phyloP scores from a whole-genome alignment of 805 yeast species.

The Pichia kluyveri region DNA sequence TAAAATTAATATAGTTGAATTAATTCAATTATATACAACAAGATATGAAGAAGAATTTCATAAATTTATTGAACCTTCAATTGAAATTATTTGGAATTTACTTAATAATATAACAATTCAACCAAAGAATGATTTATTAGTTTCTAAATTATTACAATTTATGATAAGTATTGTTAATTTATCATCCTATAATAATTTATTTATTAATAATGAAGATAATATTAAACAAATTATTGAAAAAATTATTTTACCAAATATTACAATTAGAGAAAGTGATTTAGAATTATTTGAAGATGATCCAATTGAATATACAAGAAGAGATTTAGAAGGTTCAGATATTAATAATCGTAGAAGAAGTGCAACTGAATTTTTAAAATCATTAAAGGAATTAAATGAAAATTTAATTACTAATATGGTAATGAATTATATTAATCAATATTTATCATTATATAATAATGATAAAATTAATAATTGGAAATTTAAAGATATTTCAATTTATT shows the following conservation, averaged over 20 bases:
- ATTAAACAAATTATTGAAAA: slow-evolving; percentile 72
- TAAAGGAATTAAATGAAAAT: slow-evolving; percentile 70
- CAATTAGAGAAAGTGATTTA: slow-evolving; percentile 78
- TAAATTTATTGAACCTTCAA: slow-evolving; percentile 66
- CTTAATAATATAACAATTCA: slow-evolving; percentile 57
- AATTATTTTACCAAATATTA: slow-evolving; percentile 81
- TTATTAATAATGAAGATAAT: slow-evolving; percentile 48
- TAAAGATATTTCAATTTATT: slow-evolving; percentile 78
- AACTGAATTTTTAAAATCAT: slow-evolving; percentile 83
- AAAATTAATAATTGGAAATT: slow-evolving; percentile 63
- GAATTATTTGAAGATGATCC: slow-evolving; percentile 97
- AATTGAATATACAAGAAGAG: slow-evolving; percentile 83
- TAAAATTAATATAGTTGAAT: slow-evolving; percentile 76
- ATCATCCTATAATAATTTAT: slow-evolving; percentile 57
- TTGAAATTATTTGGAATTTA: slow-evolving; percentile 74
- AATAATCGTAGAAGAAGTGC: slow-evolving; percentile 90
- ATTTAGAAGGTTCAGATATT: slow-evolving; percentile 88
- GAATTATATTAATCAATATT: slow-evolving; percentile 59
- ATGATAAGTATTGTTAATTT: slow-evolving; percentile 73
- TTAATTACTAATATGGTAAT: slow-evolving; percentile 67
- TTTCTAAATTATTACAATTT: slow-evolving; percentile 71
- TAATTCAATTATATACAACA: slow-evolving; percentile 76
- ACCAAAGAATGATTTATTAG: slow-evolving; percentile 75
- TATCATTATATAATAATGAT: slow-evolving; percentile 39
- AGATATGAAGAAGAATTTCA: slow-evolving; percentile 89